Percentiles rank a stretch among this genome's conserved stretches.
Conservation (phyloP, 768 basidiomycete genomes). For the Russula ochroleuca region DNA sequence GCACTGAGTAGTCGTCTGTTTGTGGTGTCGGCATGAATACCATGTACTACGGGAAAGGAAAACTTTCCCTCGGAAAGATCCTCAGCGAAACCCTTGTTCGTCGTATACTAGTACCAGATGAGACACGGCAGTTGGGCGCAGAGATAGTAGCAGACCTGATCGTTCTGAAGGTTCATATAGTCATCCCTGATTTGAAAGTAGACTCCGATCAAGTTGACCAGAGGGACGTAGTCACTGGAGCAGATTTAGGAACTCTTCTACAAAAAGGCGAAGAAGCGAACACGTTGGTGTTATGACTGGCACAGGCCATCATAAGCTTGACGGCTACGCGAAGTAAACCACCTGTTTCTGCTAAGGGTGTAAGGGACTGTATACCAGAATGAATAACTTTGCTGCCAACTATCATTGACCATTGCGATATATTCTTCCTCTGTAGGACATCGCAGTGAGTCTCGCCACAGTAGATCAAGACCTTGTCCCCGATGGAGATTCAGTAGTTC, state of each 20-base stretch:
- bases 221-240: constrained; percentile 78
- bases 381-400: constrained; percentile 40
- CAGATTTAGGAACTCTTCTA: neutral
- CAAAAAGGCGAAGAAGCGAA: constrained; percentile 33
- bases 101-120: constrained; percentile 55
- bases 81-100: constrained; percentile 86
- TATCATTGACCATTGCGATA: constrained; percentile 93
- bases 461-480: constrained; percentile 90
- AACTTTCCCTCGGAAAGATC: constrained; percentile 97
- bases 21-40: constrained; percentile 69
- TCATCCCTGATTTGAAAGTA: constrained; percentile 97
- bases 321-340: constrained; percentile 88
- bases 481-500: constrained; percentile 59
- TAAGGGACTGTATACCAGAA: neutral
- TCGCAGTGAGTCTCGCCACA: constrained; percentile 87
- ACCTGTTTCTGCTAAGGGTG: constrained; percentile 69
- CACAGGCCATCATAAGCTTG: constrained; percentile 94
- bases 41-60: constrained; percentile 92
- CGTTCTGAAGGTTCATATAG: constrained; percentile 89
- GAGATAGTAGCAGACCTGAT: constrained; percentile 49
- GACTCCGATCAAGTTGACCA: constrained; percentile 92
- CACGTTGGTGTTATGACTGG: constrained; percentile 57
- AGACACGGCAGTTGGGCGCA: neutral
- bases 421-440: constrained; percentile 97
- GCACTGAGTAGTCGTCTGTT: constrained; percentile 82